phyloP scores from a whole-genome alignment of 805 yeast species.

The Saccharomycopsis sp. region DNA sequence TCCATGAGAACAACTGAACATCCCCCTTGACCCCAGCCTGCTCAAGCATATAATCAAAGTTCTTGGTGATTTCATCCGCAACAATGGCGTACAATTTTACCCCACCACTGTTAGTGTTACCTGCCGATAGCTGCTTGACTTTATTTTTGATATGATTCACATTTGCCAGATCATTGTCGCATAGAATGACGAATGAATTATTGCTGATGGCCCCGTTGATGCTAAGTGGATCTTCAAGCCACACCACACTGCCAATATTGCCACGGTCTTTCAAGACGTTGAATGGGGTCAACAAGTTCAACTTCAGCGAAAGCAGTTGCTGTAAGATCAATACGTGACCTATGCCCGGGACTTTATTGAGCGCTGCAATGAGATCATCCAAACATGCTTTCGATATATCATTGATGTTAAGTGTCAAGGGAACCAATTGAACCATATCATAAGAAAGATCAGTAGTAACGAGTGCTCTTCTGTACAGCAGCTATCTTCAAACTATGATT shows the following conservation, averaged over 20 bases:
- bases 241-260: constrained; percentile 39
- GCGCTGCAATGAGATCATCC: constrained; percentile 6
- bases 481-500: neutral
- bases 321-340: constrained; percentile 27
- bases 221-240: constrained; percentile 31
- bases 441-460: neutral
- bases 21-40: constrained; percentile 21
- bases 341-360: constrained; percentile 5
- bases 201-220: constrained; percentile 6
- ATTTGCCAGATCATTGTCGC: constrained; percentile 23
- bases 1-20: constrained; percentile 31
- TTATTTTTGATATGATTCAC: constrained; percentile 19
- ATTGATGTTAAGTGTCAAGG: constrained; percentile 11
- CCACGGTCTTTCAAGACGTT: constrained; percentile 41
- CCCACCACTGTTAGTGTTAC: constrained; percentile 17
- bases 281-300: constrained; percentile 50
- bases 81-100: constrained; percentile 25
- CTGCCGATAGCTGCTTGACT: constrained; percentile 20
- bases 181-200: constrained; percentile 23
- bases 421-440: constrained; percentile 17
- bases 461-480: too few species aligned
- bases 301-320: constrained; percentile 35
- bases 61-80: constrained; percentile 31
- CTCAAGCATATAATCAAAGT: constrained; percentile 30
- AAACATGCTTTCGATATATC: constrained; percentile 11